Conservation (phyloP, 345 rosid genomes). For the Acer negundo region DNA sequence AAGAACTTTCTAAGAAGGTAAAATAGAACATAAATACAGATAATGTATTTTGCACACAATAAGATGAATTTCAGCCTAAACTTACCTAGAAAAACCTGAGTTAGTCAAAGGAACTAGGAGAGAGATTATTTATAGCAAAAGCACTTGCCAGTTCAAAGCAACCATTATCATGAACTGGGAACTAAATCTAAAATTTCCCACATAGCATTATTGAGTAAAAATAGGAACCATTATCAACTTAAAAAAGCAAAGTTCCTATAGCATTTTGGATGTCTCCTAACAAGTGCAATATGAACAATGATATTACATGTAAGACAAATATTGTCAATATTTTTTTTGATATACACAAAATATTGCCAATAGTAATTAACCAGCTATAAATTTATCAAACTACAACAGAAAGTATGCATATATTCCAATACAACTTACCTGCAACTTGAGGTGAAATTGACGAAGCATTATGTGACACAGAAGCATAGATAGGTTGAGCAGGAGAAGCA, state of each 20-base stretch:
- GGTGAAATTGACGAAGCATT: constrained; percentile 33
- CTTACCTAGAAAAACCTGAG: neutral
- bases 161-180: neutral
- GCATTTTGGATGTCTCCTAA: neutral
- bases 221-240: neutral
- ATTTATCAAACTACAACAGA: neutral
- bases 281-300: neutral
- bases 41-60: neutral
- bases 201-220: neutral
- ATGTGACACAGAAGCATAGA: constrained; percentile 15
- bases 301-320: neutral
- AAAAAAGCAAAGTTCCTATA: constrained; percentile 1
- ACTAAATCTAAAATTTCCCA: neutral
- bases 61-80: neutral
- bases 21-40: neutral
- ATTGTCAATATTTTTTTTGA: neutral
- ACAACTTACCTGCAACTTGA: constrained; percentile 37
- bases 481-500: constrained; percentile 24
- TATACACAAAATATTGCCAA: too few relatives aligned
- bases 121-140: neutral
- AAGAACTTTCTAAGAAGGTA: neutral
- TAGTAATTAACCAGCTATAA: neutral
- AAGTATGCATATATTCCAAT: constrained; percentile 1
- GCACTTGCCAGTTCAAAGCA: neutral
- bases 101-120: neutral